Percentiles rank a stretch among this genome's conserved stretches.
phyloP scores from a whole-genome alignment of 192 early-diverging fungal species.

The Linnemannia zychae region DNA sequence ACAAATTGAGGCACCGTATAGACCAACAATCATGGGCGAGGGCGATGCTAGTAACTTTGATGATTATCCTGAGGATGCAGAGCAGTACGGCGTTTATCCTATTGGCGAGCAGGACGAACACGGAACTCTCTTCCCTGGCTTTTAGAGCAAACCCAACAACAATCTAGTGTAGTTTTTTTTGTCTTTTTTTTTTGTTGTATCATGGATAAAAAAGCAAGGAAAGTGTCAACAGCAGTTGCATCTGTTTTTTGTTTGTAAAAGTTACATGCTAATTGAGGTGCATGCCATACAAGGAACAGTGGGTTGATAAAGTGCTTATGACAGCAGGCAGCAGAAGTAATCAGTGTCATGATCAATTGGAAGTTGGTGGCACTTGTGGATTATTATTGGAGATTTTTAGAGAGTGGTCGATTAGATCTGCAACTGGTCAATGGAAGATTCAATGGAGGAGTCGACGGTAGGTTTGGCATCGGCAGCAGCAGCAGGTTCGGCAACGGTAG shows the following conservation, averaged over 20 bases:
- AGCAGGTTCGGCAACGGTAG: background rate
- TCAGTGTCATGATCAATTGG: no score
- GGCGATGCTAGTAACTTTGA: constrained; percentile 91
- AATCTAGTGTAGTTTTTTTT: background rate
- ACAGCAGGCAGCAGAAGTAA: no score
- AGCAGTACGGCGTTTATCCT: constrained; percentile 60
- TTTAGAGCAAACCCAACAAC: background rate
- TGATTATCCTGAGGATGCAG: constrained; percentile 65
- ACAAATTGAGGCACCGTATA: constrained; percentile 88
- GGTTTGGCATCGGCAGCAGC: background rate
- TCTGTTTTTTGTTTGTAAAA: no score
- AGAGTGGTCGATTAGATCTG: no score
- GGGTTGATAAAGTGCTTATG: no score
- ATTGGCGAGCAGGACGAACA: constrained; percentile 45
- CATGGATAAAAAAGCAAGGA: background rate
- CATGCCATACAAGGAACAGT: no score
- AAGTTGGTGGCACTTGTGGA: no score
- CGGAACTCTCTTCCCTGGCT: constrained; percentile 44
- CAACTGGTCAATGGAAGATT: background rate
- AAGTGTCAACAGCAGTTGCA: no score
- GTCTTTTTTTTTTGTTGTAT: background rate
- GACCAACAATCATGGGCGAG: constrained; percentile 82
- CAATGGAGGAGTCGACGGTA: background rate
- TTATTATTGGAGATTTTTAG: no score
- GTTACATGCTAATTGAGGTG: no score